Conservation (phyloP, 1,139 yeast species). For the Sugiyamaella castrensis region DNA sequence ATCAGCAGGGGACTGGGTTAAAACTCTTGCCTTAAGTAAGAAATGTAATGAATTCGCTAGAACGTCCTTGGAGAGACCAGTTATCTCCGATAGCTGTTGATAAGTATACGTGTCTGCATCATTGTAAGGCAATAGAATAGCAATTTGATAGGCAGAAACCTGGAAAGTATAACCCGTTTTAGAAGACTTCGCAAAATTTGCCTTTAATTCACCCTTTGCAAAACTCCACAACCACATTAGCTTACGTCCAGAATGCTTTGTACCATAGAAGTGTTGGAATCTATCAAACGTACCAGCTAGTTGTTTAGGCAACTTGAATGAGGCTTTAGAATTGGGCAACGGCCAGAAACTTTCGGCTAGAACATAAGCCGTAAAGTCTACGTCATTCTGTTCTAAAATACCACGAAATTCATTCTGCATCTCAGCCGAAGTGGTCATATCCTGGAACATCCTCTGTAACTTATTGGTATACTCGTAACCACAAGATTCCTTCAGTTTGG, state of each 20-base stretch:
- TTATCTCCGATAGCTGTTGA: slow-evolving; percentile 59
- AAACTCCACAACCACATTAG: slow-evolving; percentile 96
- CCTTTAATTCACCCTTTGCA: slow-evolving; percentile 88
- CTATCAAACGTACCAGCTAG: slow-evolving; percentile 62
- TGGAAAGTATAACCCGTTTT: slow-evolving; percentile 72
- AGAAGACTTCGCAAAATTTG: slow-evolving; percentile 80
- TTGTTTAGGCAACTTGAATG: slow-evolving; percentile 59
- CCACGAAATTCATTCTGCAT: slow-evolving; percentile 62
- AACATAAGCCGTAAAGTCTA: slow-evolving; percentile 65
- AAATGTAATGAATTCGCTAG: slow-evolving; percentile 77
- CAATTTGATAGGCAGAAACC: slow-evolving; percentile 82
- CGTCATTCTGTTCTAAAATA: slow-evolving; percentile 39
- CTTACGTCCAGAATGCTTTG: slow-evolving; percentile 82
- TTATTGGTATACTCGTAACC: slow-evolving; percentile 91
- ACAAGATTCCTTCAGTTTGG: slow-evolving; percentile 83
- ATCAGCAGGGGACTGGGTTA: slow-evolving; percentile 55
- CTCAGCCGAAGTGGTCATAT: slow-evolving; percentile 82
- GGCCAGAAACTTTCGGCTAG: slow-evolving; percentile 95
- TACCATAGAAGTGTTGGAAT: slow-evolving; percentile 65
- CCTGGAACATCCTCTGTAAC: slow-evolving; percentile 95
- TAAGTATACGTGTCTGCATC: slow-evolving; percentile 57
- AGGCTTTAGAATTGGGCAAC: slow-evolving; percentile 48
- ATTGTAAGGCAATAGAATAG: slow-evolving; percentile 79
- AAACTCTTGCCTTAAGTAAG: slow-evolving; percentile 71
- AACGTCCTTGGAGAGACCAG: slow-evolving; percentile 63